Evolutionary conservation across 345 rosid species (phyloP), one percentile per base, ranked within the genome.

Genomic region (Jatropha curcas): DNA sequence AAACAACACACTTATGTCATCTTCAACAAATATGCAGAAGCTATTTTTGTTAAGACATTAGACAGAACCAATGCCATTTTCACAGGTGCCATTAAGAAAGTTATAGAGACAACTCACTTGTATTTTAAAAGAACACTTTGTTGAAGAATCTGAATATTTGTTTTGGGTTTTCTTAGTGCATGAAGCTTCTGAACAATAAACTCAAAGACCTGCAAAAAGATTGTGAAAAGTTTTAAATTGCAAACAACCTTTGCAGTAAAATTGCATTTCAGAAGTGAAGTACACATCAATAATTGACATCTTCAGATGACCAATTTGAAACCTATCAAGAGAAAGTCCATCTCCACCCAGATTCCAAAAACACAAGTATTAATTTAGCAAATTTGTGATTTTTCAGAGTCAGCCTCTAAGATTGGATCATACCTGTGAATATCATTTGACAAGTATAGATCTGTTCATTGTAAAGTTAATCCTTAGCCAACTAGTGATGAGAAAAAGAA

Each of bases 121-220:
- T 92, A 92, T 63, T 95, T 95, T 73, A 92, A 82, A 80, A 92
- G 88, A 76, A 95, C 97, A 84, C 88, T 95, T 79, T 92, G 99
- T 76, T 95, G 99, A 84, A 95, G 95, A 77, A 95, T 92, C 82
- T 95, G 99, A 74, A 95, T 92, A 79, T 95, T 95, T 71, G 99
- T 95, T 88, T 95, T 95, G 55, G 99, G 99, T 83, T 95, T 95
- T 79, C 99, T 92, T 78, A 95, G 75, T 22, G 98, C 97, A 77
- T 91, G 81, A 63, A 95, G 99, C 87, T 95, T 95, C 86, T 92
- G 99, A 78, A 92, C 94, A 70, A 92, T 88, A 84, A 95, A 95
- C 67, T 95, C 99, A 88, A 91, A 95, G 61, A 91, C 94, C 99
- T 95, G 80, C 51, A 79, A 67, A 80, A 77, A 66, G 48, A 46